Conservation (phyloP, 106 monocot genomes). For the Dendrobium catenatum region DNA sequence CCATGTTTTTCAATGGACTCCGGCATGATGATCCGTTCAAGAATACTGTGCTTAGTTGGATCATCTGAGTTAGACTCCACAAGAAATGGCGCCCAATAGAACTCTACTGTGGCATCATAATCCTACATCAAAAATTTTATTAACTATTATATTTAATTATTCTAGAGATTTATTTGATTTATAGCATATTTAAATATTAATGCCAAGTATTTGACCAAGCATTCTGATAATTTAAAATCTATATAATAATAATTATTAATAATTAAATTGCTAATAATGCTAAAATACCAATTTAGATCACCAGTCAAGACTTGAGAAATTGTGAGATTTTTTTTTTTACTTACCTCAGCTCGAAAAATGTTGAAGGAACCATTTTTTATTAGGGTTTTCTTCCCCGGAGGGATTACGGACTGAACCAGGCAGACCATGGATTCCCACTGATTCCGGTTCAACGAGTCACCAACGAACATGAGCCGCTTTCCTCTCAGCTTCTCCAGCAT, state of each 20-base stretch:
- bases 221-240: too few relatives aligned
- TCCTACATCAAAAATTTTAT: constrained; percentile 26
- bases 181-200: too few relatives aligned
- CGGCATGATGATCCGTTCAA: constrained; percentile 61
- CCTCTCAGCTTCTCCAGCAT: constrained; percentile 65
- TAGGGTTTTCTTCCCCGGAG: constrained; percentile 61
- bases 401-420: constrained; percentile 61
- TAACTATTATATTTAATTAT: too few relatives aligned
- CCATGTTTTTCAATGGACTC: constrained; percentile 58
- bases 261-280: too few relatives aligned
- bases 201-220: too few relatives aligned
- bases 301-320: too few relatives aligned
- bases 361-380: constrained; percentile 48
- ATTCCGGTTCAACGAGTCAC: constrained; percentile 86
- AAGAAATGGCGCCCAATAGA: constrained; percentile 98
- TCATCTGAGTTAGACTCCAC: constrained; percentile 95
- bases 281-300: too few relatives aligned
- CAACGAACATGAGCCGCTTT: constrained; percentile 91
- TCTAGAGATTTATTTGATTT: too few relatives aligned
- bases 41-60: constrained; percentile 65
- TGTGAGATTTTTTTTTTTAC: too few relatives aligned
- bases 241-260: too few relatives aligned
- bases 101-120: constrained; percentile 87
- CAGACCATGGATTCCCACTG: constrained; percentile 99
- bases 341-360: constrained; percentile 53